Evolutionary conservation across 306 rosid genomes (phyloP), one percentile per base, ranked within the genome.

Genomic region (Lathyrus aphaca): DNA sequence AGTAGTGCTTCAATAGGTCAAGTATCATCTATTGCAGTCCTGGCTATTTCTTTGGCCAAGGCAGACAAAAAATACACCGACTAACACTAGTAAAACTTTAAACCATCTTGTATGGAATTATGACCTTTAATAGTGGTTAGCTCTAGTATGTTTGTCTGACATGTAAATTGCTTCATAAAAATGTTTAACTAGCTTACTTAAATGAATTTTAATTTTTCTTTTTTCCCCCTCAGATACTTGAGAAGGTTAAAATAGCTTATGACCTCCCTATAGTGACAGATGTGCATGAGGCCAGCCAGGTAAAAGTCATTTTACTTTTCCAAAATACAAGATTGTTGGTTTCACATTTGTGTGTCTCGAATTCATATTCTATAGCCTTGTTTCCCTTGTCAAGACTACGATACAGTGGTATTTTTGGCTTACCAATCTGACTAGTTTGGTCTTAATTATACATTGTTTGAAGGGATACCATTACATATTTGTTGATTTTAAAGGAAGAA

Each of bases 191-290:
- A 23, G 25, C 25, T 23, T 23, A 23, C 25, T 23, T 23, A 21
- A 21, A 21, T 21, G 23, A 21, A 21, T 21, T 21, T 21, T 62
- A 56, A 38, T 57, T 68, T 57, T 66, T 5, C 29, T 61, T 32
- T 48, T 77, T 30, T 74, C 10, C 21, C 71, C 60, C 0, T 71
- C 88, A 94, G 97, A 88, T 91, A 74, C 97, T 94, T 21, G 99
- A 91, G 83, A 94, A 94, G 88, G 92, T 80, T 80, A 91, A 94
- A 86, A 37, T 87, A 70, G 91, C 97, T 5, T 94, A 88, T 32
- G 96, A 91, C 84, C 38, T 94, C 67, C 99, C 96, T 56, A 69
- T 94, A 48, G 86, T 91, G 83, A 94, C 97, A 65, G 97, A 94
- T 79, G 99, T 94, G 62, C 97, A 90, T 0, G 95, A 94, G 85